These are phyloP conservation scores for Erodium texanum DNA, from an alignment of 441 rosid species.

Conservation along the genomic window DNA sequence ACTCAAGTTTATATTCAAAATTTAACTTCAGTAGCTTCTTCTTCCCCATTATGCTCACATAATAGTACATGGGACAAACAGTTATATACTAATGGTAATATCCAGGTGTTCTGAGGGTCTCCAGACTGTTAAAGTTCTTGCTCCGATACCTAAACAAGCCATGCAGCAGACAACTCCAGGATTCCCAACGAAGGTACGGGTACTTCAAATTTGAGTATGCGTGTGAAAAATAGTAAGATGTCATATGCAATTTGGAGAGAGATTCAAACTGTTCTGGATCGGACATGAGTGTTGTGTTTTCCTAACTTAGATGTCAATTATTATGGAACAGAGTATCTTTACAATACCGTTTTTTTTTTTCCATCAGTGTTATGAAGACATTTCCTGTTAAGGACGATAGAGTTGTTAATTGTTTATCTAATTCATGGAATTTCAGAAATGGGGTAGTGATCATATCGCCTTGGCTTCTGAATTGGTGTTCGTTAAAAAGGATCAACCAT, in stretches of 20 bases:
- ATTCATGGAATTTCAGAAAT: conserved; percentile 42
- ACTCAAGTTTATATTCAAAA: background rate
- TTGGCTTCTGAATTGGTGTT: conserved; percentile 77
- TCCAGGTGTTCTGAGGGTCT: conserved; percentile 85
- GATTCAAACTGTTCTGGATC: background rate
- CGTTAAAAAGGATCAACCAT: conserved; percentile 6
- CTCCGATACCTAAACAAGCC: conserved; percentile 74
- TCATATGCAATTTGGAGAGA: background rate
- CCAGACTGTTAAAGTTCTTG: conserved; percentile 71
- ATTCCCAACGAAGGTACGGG: conserved; percentile 81
- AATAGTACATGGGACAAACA: background rate
- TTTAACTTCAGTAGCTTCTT: background rate
- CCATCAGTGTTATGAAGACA: background rate
- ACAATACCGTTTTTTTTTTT: background rate
- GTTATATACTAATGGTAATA: conserved; percentile 4
- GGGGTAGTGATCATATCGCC: conserved; percentile 98
- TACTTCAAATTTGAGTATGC: conserved; percentile 1
- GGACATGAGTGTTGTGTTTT: background rate
- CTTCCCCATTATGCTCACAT: background rate
- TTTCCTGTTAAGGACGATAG: no score
- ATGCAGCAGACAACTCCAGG: conserved; percentile 87
- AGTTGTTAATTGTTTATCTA: background rate
- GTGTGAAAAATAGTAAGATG: background rate
- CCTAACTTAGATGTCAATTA: background rate
- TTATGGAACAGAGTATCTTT: background rate